Base-by-base conservation (phyloP, 1,284 basidiomycete genomes). In the Irpex rosettiformis region DNA sequence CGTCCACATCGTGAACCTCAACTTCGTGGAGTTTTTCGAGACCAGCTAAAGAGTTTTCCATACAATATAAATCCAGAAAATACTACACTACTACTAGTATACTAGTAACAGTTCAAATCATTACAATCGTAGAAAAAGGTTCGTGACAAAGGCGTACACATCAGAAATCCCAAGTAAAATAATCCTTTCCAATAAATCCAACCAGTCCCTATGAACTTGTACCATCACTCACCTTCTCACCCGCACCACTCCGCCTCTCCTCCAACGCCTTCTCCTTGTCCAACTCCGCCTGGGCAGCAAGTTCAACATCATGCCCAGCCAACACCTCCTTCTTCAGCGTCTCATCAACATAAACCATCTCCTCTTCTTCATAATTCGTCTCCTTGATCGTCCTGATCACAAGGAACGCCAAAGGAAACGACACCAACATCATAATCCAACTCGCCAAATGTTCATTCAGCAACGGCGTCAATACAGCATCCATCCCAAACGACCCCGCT, bases 401-500 rank as follows among this genome's bases (percentile, higher is more conserved):
- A 62, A 72, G 54, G 42, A 58, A 71, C 49, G 73, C 73, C 53
- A 74, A 67, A 57, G 75, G 73, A 65, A 75, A 70, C 42, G 72
- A 74, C 25, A 67, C 62, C 56, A 77, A 67, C 68, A 76, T 70
- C 65, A 76, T 58, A 33, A 67, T 28, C 75, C 75, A 77, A 59
- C 69, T 71, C 29, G 70, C 73, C 56, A 77, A 71, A 62, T 70
- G 66, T 62, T 76, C 74, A 66, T 76, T 75, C 37, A 76, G 64
- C 61, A 69, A 72, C 43, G 75, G 75, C 52, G 74, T 73, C 29
- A 57, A 48, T 37, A 76, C 74, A 3, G 79, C 78, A 66, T 81
- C 79, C 78, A 81, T 79, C 27, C 76, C 79, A 64, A 76, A 81
- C 25, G 72, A 74, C 42, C 71, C 78, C 40, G 72, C 77, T 4